phyloP scores from a whole-genome alignment of 1,139 yeast species.

The Suhomyces bolitotheri region DNA sequence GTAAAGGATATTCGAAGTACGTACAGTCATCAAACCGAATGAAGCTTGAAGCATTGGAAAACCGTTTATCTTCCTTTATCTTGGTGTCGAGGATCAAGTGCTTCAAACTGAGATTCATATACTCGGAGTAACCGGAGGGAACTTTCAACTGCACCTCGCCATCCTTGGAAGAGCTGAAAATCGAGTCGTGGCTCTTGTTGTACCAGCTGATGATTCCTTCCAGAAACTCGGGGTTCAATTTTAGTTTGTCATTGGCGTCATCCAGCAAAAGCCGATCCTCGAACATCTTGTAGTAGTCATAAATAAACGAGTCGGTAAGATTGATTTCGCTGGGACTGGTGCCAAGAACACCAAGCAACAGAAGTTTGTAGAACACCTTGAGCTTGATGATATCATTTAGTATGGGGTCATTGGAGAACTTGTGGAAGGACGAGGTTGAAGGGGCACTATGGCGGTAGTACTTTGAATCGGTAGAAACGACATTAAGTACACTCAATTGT shows the following conservation, averaged over 20 bases:
- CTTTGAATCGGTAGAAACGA: slow-evolving; percentile 28
- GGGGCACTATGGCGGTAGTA: slow-evolving; percentile 21
- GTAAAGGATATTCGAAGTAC: slow-evolving; percentile 36
- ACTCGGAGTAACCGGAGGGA: slow-evolving; percentile 26
- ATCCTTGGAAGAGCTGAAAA: slow-evolving; percentile 18
- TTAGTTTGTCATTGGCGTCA: slow-evolving; percentile 1
- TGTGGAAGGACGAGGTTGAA: slow-evolving; percentile 13
- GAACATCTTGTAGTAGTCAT: slow-evolving; percentile 36
- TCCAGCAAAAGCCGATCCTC: slow-evolving; percentile 27
- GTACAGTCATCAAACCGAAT: slow-evolving; percentile 25
- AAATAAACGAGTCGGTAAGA: slow-evolving; percentile 28
- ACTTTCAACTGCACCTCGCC: slow-evolving; percentile 26
- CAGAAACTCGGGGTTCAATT: slow-evolving; percentile 1
- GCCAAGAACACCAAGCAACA: slow-evolving; percentile 42
- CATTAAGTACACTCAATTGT: slow-evolving; percentile 31
- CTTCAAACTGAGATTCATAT: slow-evolving; percentile 26
- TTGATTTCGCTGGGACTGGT: slow-evolving; percentile 31
- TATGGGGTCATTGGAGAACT: slow-evolving; percentile 34
- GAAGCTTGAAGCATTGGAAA: slow-evolving; percentile 29
- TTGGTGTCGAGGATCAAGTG: slow-evolving; percentile 28
- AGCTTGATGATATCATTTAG: slow-evolving; percentile 36
- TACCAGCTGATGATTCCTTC: slow-evolving; percentile 2
- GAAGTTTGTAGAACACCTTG: slow-evolving; percentile 39
- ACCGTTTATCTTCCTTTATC: slow-evolving; percentile 23
- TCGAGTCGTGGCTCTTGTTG: slow-evolving; percentile 10